Evolutionary conservation across 2,329 filamentous ascomycete species (phyloP).

Genomic region (Hypoxylon sp.): DNA sequence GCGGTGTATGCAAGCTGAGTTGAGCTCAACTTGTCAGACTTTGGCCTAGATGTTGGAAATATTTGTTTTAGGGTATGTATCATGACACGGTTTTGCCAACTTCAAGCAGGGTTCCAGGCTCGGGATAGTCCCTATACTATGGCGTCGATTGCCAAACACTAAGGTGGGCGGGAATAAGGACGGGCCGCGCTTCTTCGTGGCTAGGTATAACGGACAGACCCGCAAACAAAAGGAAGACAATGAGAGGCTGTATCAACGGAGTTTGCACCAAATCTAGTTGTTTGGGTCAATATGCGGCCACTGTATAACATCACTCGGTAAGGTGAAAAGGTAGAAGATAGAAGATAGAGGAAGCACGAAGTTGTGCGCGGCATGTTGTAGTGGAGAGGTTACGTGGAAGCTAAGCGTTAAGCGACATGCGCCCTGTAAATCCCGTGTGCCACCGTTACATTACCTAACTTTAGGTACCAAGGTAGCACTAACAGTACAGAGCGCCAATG

Average conservation of each 20-base stretch:
- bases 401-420: conserved; percentile 43
- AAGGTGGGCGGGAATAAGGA: conserved; percentile 9
- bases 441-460: conserved; percentile 35
- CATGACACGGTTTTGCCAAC: conserved; percentile 9
- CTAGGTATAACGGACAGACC: not conserved
- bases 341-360: conserved; percentile 28
- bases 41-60: conserved; percentile 8
- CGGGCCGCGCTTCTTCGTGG: conserved; percentile 1
- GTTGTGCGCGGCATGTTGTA: conserved; percentile 30
- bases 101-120: not conserved
- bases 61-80: conserved; percentile 9
- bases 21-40: conserved; percentile 13
- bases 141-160: not conserved
- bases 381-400: conserved; percentile 26
- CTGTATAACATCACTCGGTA: conserved; percentile 13
- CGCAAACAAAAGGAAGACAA: conserved; percentile 1
- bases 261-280: conserved; percentile 24
- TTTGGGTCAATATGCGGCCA: conserved; percentile 3
- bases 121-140: conserved; percentile 2
- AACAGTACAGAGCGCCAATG: not conserved
- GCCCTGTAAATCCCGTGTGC: conserved; percentile 34
- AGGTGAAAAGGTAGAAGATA: conserved; percentile 3
- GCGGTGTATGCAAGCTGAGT: conserved; percentile 15
- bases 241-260: conserved; percentile 20
- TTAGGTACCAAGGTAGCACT: conserved; percentile 18